Conservation (phyloP, 2,329 filamentous ascomycete species). For the Aspergillus felis region DNA sequence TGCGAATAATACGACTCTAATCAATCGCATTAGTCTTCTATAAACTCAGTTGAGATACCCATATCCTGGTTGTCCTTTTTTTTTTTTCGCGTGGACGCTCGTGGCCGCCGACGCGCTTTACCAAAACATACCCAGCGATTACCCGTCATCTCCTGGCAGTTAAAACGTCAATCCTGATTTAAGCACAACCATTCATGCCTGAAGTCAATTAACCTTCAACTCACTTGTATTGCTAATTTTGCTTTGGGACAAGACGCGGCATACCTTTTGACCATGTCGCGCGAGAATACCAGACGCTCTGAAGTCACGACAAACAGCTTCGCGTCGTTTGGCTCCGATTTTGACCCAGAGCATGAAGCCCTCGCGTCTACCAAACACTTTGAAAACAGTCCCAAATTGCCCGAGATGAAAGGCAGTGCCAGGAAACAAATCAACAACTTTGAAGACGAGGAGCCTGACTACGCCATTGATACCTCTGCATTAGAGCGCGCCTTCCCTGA, state of each 20-base stretch:
- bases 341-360: slow-evolving; percentile 42
- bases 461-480: slow-evolving; percentile 45
- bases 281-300: slow-evolving; percentile 9
- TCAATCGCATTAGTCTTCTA: background rate
- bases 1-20: background rate
- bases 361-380: slow-evolving; percentile 37
- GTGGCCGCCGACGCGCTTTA: background rate
- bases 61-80: background rate
- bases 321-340: slow-evolving; percentile 34
- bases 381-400: slow-evolving; percentile 25
- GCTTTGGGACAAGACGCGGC: slow-evolving; percentile 2
- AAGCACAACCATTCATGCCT: background rate
- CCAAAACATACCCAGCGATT: background rate
- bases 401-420: slow-evolving; percentile 19
- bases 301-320: slow-evolving; percentile 23
- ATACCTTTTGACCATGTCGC: slow-evolving; percentile 13
- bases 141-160: background rate
- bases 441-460: slow-evolving; percentile 37
- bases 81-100: background rate
- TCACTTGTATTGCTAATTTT: background rate
- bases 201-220: background rate
- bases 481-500: slow-evolving; percentile 46
- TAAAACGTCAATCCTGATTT: background rate
- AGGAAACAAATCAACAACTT: slow-evolving; percentile 9
- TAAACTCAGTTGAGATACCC: background rate